A percentile compares a stretch with the other conserved stretches of the same genome.
phyloP scores from a whole-genome alignment of 306 rosid species.

The Vachellia collinsii region DNA sequence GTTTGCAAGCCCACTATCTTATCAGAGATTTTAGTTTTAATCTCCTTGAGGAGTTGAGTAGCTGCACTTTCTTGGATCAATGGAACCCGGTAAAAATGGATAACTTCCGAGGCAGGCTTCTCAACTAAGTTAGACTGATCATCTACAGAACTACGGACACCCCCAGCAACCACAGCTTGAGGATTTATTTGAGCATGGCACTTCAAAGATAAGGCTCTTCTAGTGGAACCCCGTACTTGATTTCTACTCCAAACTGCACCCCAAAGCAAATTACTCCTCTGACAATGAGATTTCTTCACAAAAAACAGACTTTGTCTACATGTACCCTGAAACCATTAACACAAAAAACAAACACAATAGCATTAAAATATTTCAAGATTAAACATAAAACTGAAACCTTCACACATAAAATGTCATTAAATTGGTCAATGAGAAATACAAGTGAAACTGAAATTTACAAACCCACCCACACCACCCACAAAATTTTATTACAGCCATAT shows the following conservation, averaged over 20 bases:
- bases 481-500: not conserved
- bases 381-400: not conserved
- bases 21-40: conserved; percentile 67
- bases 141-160: conserved; percentile 48
- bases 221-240: conserved; percentile 40
- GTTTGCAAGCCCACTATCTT: conserved; percentile 73
- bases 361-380: not conserved
- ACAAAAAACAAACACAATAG: not conserved
- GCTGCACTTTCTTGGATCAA: conserved; percentile 75
- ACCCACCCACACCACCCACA: not conserved
- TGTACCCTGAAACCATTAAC: conserved; percentile 44
- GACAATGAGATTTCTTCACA: conserved; percentile 30
- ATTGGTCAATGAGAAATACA: not conserved
- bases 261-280: conserved; percentile 50
- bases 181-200: conserved; percentile 58
- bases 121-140: conserved; percentile 50
- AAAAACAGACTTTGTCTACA: conserved; percentile 39
- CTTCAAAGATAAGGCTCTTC: conserved; percentile 44
- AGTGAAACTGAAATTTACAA: not conserved
- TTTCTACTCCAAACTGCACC: conserved; percentile 25
- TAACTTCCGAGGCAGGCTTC: conserved; percentile 56
- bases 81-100: conserved; percentile 72
- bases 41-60: conserved; percentile 66
- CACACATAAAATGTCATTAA: not conserved
- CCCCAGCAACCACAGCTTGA: conserved; percentile 55